These are phyloP conservation scores for Misopates orontium DNA, from an alignment of 257 asterid species.

Conservation along the genomic window DNA sequence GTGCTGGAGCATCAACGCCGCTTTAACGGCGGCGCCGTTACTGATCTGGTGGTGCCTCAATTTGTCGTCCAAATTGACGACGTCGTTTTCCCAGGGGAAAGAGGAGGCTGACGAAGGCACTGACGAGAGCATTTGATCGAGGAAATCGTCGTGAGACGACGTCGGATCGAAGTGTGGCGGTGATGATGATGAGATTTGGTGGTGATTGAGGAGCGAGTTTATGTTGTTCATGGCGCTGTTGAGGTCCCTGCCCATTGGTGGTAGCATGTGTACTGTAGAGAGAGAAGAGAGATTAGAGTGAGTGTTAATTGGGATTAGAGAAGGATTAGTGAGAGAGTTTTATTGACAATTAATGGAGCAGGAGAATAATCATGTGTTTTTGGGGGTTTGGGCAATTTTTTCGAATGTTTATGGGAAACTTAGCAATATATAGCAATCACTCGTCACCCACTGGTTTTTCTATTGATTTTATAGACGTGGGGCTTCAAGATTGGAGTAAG, in stretches of 20 bases:
- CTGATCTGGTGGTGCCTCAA: conserved; percentile 71
- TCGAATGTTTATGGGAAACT: conserved; percentile 37
- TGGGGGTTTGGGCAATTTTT: conserved; percentile 36
- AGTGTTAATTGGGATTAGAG: no score
- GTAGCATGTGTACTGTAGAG: conserved; percentile 26
- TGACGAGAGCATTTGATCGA: conserved; percentile 75
- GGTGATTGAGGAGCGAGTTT: conserved; percentile 50
- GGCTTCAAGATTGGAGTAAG: conserved; percentile 24
- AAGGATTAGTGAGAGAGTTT: no score
- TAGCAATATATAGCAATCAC: neutral
- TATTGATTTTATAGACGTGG: conserved; percentile 21
- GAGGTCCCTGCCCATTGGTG: conserved; percentile 40
- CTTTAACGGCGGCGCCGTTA: conserved; percentile 50
- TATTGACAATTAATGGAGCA: no score
- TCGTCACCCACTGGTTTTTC: no score
- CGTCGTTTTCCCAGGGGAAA: conserved; percentile 45
- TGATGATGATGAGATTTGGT: conserved; percentile 42
- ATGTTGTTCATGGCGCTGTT: conserved; percentile 49
- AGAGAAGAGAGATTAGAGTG: no score
- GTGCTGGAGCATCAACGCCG: conserved; percentile 73
- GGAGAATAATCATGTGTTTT: conserved; percentile 32
- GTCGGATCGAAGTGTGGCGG: conserved; percentile 55
- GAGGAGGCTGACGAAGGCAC: conserved; percentile 50
- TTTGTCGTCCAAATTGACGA: conserved; percentile 53
- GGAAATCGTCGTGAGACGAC: conserved; percentile 68